Percentiles rank a stretch among this genome's conserved stretches.
Evolutionary conservation across 352 stramenopile genomes (phyloP).

Genomic region (Phytophthora nicotianae): DNA sequence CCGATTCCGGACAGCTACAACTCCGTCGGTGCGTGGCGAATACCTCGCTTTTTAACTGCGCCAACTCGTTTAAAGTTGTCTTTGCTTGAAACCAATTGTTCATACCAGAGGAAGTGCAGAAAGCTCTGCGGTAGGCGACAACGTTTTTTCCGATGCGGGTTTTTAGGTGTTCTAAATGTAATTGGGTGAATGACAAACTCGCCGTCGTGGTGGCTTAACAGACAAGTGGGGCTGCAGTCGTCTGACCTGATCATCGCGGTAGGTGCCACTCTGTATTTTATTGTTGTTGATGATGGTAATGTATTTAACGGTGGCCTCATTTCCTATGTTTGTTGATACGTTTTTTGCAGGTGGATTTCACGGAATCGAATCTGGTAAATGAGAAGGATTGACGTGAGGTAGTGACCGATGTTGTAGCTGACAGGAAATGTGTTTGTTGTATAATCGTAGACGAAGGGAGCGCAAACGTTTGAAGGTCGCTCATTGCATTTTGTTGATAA

Average conservation of each 20-base stretch:
- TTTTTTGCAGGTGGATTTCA: constrained; percentile 50
- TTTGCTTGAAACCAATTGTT: neutral
- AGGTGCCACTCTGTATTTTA: constrained; percentile 1
- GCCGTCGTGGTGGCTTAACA: constrained; percentile 10
- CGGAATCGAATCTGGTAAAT: constrained; percentile 67
- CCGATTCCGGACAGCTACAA: constrained; percentile 40
- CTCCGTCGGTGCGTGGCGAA: constrained; percentile 31
- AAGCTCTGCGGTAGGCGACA: constrained; percentile 37
- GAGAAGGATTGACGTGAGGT: neutral
- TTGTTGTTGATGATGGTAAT: neutral
- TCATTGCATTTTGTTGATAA: constrained; percentile 74
- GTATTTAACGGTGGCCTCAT: neutral
- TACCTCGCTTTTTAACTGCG: neutral
- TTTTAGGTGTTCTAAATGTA: neutral
- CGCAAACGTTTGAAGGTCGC: constrained; percentile 66
- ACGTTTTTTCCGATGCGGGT: neutral
- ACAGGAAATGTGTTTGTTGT: constrained; percentile 6
- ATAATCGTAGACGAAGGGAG: constrained; percentile 56
- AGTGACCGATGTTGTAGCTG: constrained; percentile 9
- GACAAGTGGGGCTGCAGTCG: constrained; percentile 63
- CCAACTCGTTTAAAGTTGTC: too few species aligned
- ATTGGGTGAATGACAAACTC: constrained; percentile 1
- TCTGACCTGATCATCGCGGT: constrained; percentile 69
- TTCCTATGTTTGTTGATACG: neutral
- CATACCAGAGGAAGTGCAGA: constrained; percentile 55